A percentile compares a stretch with the other conserved stretches of the same genome.
phyloP scores from a whole-genome alignment of 164 flowering plant species.

The Nelumbo lutea region DNA sequence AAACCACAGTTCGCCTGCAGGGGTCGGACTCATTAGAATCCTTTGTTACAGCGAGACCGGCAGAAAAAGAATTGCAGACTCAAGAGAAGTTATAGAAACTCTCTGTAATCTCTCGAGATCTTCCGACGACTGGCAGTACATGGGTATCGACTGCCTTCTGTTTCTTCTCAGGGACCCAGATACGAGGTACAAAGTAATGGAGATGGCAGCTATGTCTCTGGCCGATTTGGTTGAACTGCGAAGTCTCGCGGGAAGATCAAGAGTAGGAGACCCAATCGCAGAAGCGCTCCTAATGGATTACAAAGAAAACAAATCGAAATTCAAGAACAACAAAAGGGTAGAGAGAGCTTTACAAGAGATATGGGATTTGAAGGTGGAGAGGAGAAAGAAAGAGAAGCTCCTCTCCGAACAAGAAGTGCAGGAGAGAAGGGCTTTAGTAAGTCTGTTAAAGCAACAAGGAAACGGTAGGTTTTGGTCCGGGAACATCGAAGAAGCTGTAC shows the following conservation, averaged over 20 bases:
- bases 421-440: constrained; percentile 31
- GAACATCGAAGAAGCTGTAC: constrained; percentile 40
- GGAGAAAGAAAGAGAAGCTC: constrained; percentile 37
- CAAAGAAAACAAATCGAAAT: constrained; percentile 16
- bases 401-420: constrained; percentile 33
- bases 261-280: constrained; percentile 50
- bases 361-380: constrained; percentile 45
- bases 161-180: constrained; percentile 54
- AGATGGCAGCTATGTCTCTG: constrained; percentile 33
- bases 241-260: constrained; percentile 38
- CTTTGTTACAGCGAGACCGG: constrained; percentile 61
- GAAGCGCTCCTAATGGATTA: constrained; percentile 32
- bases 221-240: constrained; percentile 53
- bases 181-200: constrained; percentile 52
- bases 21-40: constrained; percentile 60
- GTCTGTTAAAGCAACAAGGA: constrained; percentile 46
- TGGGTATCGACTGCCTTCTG: constrained; percentile 74
- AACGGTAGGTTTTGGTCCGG: constrained; percentile 46
- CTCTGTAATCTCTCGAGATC: constrained; percentile 72
- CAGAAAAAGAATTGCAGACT: constrained; percentile 41
- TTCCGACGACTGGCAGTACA: constrained; percentile 90
- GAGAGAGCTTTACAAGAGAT: constrained; percentile 26
- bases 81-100: constrained; percentile 27
- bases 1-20: constrained; percentile 57
- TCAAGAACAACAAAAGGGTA: constrained; percentile 13